Evolutionary conservation across 345 rosid species (phyloP), one percentile per base, ranked within the genome.

Genomic region (Eucalyptus regnans): DNA sequence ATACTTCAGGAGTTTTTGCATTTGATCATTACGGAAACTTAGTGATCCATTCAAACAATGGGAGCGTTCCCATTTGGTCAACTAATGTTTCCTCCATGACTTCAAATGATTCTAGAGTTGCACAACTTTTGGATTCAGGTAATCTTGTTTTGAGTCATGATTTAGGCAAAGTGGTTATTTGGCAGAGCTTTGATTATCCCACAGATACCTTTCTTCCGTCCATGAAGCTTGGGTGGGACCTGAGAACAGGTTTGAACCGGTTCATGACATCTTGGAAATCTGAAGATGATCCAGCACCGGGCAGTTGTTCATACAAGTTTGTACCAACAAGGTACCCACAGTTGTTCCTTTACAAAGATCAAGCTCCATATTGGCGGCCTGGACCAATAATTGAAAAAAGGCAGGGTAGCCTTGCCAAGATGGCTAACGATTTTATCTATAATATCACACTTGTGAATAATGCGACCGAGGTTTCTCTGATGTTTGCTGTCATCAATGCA

Each of bases 181-280:
- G 99, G 98, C 96, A 95, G 89, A 95, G 98, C 52, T 97, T 95
- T 91, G 94, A 97, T 88, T 60, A 94, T 89, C 99, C 96, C 9
- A 93, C 98, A 8, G 90, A 95, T 88, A 95, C 96, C 50, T 7
- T 92, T 87, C 94, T 94, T 88, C 95, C 97, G 1, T 92, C 87
- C 64, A 95, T 97, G 98, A 96, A 93, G 86, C 88, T 97, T 5
- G 97, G 99, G 25, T 90, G 90, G 91, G 90, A 93, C 86, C 89
- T 89, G 11, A 48, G 64, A 88, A 90, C 90, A 1, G 92, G 94
- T 62, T 1, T 92, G 31, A 91, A 95, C 27, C 83, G 93, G 54
- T 87, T 86, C 86, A 16, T 95, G 58, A 93, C 90, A 13, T 92
- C 96, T 2, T 95, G 97, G 97, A 94, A 76, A 64, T 94, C 94